These are phyloP conservation scores for Sarocladium brachiariae DNA, from an alignment of 2,329 filamentous ascomycete species.

Conservation along the genomic window DNA sequence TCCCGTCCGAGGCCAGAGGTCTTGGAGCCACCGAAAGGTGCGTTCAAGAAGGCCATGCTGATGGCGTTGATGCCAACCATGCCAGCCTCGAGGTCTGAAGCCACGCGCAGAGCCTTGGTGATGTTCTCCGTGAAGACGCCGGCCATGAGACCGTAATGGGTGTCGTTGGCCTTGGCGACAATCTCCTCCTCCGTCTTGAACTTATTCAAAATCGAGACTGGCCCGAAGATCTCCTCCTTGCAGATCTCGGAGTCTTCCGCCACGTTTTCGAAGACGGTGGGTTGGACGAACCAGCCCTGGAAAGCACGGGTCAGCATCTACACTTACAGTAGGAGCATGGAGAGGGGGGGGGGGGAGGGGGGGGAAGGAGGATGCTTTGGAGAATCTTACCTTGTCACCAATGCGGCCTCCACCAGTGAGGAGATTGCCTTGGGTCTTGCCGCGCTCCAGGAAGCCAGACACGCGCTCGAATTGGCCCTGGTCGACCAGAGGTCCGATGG, in stretches of 20 bases:
- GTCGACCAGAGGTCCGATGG: conserved; percentile 51
- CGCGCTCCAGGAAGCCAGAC: conserved; percentile 35
- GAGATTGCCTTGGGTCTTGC: conserved; percentile 27
- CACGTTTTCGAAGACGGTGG: conserved; percentile 38
- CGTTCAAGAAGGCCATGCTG: conserved; percentile 28
- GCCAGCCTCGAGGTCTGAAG: conserved; percentile 53
- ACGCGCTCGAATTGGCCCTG: conserved; percentile 40
- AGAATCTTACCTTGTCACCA: conserved; percentile 26
- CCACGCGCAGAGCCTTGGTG: conserved; percentile 50
- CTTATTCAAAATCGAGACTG: conserved; percentile 45
- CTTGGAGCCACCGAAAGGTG: conserved; percentile 45
- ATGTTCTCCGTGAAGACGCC: conserved; percentile 57
- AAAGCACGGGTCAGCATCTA: too few relatives aligned
- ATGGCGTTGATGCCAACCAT: conserved; percentile 63
- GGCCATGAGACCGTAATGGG: conserved; percentile 37
- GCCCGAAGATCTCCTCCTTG: conserved; percentile 51
- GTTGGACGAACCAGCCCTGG: conserved; percentile 36
- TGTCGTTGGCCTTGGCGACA: conserved; percentile 47
- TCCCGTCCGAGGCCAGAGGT: conserved; percentile 42
- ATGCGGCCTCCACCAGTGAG: conserved; percentile 31
- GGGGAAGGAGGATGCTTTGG: background rate
- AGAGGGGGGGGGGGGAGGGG: background rate
- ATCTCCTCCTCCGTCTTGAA: conserved; percentile 53
- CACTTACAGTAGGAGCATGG: too few relatives aligned
- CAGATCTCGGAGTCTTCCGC: conserved; percentile 38